A percentile compares a stretch with the other conserved stretches of the same genome.
These are phyloP conservation scores for Backusella tuberculispora DNA, from an alignment of 192 early-diverging fungal genomes.

Conservation along the genomic window DNA sequence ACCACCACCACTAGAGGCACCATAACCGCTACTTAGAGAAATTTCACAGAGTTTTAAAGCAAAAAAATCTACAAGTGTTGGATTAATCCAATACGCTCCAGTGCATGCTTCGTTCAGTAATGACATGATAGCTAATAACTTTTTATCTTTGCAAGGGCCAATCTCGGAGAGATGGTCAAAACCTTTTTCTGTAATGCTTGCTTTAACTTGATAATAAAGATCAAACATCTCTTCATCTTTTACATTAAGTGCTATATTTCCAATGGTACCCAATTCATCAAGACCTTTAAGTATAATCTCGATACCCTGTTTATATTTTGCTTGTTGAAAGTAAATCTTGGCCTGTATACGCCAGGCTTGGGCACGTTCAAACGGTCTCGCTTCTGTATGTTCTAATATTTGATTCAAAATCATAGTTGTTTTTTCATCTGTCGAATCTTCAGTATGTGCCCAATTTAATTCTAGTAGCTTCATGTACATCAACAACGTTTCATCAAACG, in stretches of 20 bases:
- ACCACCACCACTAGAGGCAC: slow-evolving; percentile 26
- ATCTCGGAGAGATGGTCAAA: slow-evolving; percentile 9
- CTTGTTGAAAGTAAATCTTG: slow-evolving; percentile 26
- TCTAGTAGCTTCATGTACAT: slow-evolving; percentile 25
- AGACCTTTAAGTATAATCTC: slow-evolving; percentile 20
- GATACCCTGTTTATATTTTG: slow-evolving; percentile 24
- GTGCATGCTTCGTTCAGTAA: slow-evolving; percentile 32
- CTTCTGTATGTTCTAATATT: slow-evolving; percentile 17
- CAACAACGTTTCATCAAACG: slow-evolving; percentile 28
- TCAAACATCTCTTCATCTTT: background rate
- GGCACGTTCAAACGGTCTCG: slow-evolving; percentile 20
- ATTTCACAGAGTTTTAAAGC: slow-evolving; percentile 21
- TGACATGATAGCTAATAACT: slow-evolving; percentile 27
- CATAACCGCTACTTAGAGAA: slow-evolving; percentile 22
- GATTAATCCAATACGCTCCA: slow-evolving; percentile 32
- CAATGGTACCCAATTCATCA: background rate
- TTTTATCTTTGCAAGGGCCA: slow-evolving; percentile 20
- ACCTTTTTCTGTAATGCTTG: background rate
- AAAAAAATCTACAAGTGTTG: slow-evolving; percentile 27
- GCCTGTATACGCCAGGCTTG: slow-evolving; percentile 32
- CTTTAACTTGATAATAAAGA: background rate
- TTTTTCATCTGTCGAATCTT: background rate
- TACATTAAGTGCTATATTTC: background rate
- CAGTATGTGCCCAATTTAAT: slow-evolving; percentile 12
- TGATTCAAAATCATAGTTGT: background rate